Evolutionary conservation across 805 yeast genomes (phyloP), one percentile per base, ranked within the genome.

Genomic region (Yamadazyma olivae): DNA sequence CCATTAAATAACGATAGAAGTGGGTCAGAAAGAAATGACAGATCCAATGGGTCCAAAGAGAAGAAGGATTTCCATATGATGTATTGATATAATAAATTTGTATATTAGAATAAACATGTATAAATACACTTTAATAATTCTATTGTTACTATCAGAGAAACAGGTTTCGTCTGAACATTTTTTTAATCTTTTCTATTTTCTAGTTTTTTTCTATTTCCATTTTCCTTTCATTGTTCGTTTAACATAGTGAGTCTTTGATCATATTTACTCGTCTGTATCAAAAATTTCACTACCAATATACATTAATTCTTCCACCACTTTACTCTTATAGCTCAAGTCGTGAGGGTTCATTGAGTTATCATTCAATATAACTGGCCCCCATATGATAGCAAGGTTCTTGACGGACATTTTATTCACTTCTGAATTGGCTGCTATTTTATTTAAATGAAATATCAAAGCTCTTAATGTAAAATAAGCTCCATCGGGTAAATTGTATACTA

Each of bases 401-500:
- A 81, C 71, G 31, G 79, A 79, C 99, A 93, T 93, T 54, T 93
- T 74, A 55, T 89, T 88, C 23, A 61, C 48, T 15, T 70, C 70
- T 50, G 80, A 81, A 38, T 79, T 70, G 19, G 74, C 72, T 25
- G 82, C 77, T 10, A 93, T 81, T 38, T 82, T 75, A 43, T 82
- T 79, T 43, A 93, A 74, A 58, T 93, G 99, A 71, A 91, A 87
- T 2, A 90, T 66, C 46, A 93, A 64, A 23, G 87, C 79, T 46
- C 97, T 70, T 48, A 93, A 70, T 0, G 98, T 90, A 70, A 95
- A 90, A 57, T 93, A 93, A 39, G 91, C 88, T 1, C 95, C 93
- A 61, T 93, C 99, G 0, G 97, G 96, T 37, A 93, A 71, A 46
- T 85, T 84, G 64, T 83, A 93, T 30, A 93, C 86, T 40, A 87